A percentile compares a stretch with the other conserved stretches of the same genome.
phyloP scores from a whole-genome alignment of 2,329 filamentous ascomycete species.

The Pseudopyrenochaeta lycopersici region DNA sequence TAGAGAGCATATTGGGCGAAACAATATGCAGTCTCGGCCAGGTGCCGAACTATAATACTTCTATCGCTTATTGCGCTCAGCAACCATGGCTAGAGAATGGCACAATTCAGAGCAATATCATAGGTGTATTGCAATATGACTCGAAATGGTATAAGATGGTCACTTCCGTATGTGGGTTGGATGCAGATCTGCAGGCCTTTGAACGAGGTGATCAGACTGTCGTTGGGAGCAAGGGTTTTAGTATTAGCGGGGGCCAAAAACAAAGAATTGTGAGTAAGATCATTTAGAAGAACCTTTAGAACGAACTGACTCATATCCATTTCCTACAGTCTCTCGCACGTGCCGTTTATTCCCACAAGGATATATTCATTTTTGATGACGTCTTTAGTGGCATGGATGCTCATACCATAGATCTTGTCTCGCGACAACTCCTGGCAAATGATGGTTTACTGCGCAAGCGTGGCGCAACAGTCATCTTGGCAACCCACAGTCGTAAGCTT shows the following conservation, averaged over 20 bases:
- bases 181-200: slow-evolving; percentile 10
- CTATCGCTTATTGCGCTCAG: slow-evolving; percentile 51
- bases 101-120: slow-evolving; percentile 22
- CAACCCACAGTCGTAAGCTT: slow-evolving; percentile 20
- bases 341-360: slow-evolving; percentile 56
- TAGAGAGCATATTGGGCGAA: slow-evolving; percentile 46
- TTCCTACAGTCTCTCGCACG: slow-evolving; percentile 51
- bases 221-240: slow-evolving; percentile 58
- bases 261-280: slow-evolving; percentile 48
- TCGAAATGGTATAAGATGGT: slow-evolving; percentile 15
- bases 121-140: slow-evolving; percentile 12
- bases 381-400: slow-evolving; percentile 59
- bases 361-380: slow-evolving; percentile 58
- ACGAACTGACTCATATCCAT: too few species aligned
- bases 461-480: slow-evolving; percentile 25
- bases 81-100: slow-evolving; percentile 40
- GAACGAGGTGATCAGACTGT: slow-evolving; percentile 44
- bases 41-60: slow-evolving; percentile 16
- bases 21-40: slow-evolving; percentile 7
- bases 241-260: slow-evolving; percentile 60
- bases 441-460: slow-evolving; percentile 52
- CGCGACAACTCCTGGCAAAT: slow-evolving; percentile 52
- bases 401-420: slow-evolving; percentile 56
- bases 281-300: too few species aligned
- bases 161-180: slow-evolving; percentile 12